A percentile compares a stretch with the other conserved stretches of the same genome.
These are phyloP conservation scores for Solanum pinnatisectum DNA, from an alignment of 257 asterid genomes.

Conservation along the genomic window DNA sequence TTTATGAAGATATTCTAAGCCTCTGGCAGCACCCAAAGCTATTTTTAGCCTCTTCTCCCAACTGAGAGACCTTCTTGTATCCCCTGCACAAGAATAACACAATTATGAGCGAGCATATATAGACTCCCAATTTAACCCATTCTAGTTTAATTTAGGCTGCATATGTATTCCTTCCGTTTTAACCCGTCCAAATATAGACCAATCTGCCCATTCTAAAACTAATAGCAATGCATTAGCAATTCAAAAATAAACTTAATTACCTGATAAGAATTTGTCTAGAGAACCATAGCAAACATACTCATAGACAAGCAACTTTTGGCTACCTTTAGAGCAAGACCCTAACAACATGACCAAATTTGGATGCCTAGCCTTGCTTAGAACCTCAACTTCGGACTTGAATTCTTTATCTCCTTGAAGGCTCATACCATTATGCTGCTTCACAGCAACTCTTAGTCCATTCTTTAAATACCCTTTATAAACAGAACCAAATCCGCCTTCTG, in stretches of 20 bases:
- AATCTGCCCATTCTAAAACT: not conserved
- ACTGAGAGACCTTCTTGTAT: slow-evolving; percentile 13
- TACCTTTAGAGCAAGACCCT: slow-evolving; percentile 55
- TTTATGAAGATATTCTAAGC: slow-evolving; percentile 47
- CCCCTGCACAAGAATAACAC: slow-evolving; percentile 20
- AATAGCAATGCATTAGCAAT: not conserved
- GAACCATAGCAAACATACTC: slow-evolving; percentile 72
- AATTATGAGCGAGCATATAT: not conserved
- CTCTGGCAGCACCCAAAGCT: slow-evolving; percentile 66
- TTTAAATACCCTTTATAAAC: slow-evolving; percentile 42
- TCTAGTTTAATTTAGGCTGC: not conserved
- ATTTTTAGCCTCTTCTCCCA: slow-evolving; percentile 65
- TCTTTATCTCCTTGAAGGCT: slow-evolving; percentile 74
- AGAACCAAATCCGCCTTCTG: slow-evolving; percentile 71
- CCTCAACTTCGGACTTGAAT: slow-evolving; percentile 50
- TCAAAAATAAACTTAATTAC: slow-evolving; percentile 8
- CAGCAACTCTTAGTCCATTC: slow-evolving; percentile 48
- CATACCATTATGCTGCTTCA: slow-evolving; percentile 54
- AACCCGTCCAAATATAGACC: not conserved
- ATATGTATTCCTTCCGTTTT: not conserved
- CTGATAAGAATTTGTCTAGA: slow-evolving; percentile 39
- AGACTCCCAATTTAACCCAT: not conserved
- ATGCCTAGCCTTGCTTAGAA: slow-evolving; percentile 62
- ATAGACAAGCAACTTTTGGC: slow-evolving; percentile 56
- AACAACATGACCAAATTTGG: slow-evolving; percentile 56